Evolutionary conservation across 331 rosid genomes (phyloP).

Genomic region (Prunus yedoensis): DNA sequence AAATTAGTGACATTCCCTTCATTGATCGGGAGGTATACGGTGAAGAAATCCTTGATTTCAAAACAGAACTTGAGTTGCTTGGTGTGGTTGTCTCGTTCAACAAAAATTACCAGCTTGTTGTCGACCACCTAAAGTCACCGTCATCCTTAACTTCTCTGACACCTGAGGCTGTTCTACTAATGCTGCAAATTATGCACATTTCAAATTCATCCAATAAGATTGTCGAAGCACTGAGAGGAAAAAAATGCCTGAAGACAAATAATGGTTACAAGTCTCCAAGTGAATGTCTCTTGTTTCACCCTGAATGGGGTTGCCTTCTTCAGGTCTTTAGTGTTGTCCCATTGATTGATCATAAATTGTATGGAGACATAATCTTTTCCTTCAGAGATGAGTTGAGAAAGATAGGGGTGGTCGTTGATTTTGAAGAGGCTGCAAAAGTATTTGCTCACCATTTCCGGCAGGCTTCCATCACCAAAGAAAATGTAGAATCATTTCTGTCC

Average conservation of each 20-base stretch:
- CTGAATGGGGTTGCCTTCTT: slow-evolving; percentile 53
- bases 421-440: slow-evolving; percentile 36
- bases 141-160: slow-evolving; percentile 30
- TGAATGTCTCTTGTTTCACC: slow-evolving; percentile 47
- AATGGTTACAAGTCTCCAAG: slow-evolving; percentile 46
- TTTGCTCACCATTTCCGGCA: slow-evolving; percentile 36
- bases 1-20: slow-evolving; percentile 64
- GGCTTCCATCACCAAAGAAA: slow-evolving; percentile 31
- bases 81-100: slow-evolving; percentile 48
- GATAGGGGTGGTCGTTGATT: slow-evolving; percentile 57
- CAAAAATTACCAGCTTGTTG: slow-evolving; percentile 28
- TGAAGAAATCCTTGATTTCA: slow-evolving; percentile 36
- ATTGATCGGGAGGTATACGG: slow-evolving; percentile 51
- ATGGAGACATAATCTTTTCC: slow-evolving; percentile 30
- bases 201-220: slow-evolving; percentile 8
- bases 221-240: slow-evolving; percentile 22
- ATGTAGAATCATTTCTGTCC: slow-evolving; percentile 44
- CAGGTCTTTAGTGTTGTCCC: slow-evolving; percentile 47
- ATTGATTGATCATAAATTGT: slow-evolving; percentile 44
- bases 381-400: slow-evolving; percentile 35
- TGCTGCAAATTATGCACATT: slow-evolving; percentile 34
- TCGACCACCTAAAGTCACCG: slow-evolving; percentile 44
- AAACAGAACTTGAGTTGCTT: slow-evolving; percentile 51
- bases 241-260: slow-evolving; percentile 49
- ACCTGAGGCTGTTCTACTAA: slow-evolving; percentile 45